Base-by-base conservation (phyloP, 768 basidiomycete species). In the Lactarius evosmus region DNA sequence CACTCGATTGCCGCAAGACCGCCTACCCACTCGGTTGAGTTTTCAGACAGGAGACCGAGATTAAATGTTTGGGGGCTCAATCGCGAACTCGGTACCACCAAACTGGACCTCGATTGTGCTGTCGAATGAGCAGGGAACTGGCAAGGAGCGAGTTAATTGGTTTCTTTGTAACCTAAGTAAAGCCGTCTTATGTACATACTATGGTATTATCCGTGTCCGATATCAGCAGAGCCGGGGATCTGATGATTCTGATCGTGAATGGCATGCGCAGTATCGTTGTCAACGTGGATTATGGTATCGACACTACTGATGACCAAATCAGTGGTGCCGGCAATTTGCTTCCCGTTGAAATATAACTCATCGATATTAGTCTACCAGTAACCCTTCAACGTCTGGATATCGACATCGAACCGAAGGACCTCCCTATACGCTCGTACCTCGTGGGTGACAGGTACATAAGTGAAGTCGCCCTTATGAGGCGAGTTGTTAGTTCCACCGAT, bases 21-120 rank as follows among this genome's bases (percentile, higher is more conserved):
- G 11, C 65, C 69, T 30, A 70, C 27, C 59, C 70, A 71, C 54
- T 55, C 56, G 11, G 29, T 40, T 12, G 50, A 53, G 29, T 32
- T 62, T 44, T 1, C 56, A 49, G 17, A 74, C 74, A 4, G 19
- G 22, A 16, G 16, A n/a, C 29, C 57, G 22, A 79, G 67, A 67
- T 75, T 78, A 70, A 70, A 60, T 8, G 52, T 69, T 17, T 56
- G 62, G n/a, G n/a, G n/a, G n/a, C n/a, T n/a, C n/a, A 2, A 69
- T 27, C 38, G 61, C 54, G 60, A 78, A 66, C 0, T 61, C 66
- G n/a, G 25, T 41, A 9, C 70, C 70, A 62, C 71, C 71, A 67
- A 78, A 74, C 4, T 66, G 57, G 61, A 79, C 65, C 7, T 65
- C 53, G 22, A 77, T 57, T 11, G 60, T 38, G 7, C 71, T 67